A percentile compares a stretch with the other conserved stretches of the same genome.
Evolutionary conservation across 192 early-diverging fungal genomes (phyloP).

Genomic region (Gryganskiella cystojenkinii): DNA sequence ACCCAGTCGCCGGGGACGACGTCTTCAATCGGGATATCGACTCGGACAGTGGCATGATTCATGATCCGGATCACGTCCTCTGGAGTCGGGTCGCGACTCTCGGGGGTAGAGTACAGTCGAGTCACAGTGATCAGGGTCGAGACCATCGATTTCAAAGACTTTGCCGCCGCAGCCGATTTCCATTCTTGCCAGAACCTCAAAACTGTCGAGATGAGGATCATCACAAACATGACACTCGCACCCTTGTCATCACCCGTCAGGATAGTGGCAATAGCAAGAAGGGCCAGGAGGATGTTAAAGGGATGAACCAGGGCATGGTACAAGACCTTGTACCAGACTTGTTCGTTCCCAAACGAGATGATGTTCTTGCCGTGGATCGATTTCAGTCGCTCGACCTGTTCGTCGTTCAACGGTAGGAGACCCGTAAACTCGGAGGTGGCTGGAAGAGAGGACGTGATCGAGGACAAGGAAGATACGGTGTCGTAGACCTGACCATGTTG

Average conservation of each 20-base stretch:
- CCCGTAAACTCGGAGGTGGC: not conserved
- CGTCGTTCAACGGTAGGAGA: slow-evolving; percentile 28
- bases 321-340: slow-evolving; percentile 48
- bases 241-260: slow-evolving; percentile 26
- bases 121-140: slow-evolving; percentile 43
- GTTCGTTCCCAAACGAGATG: slow-evolving; percentile 23
- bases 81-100: slow-evolving; percentile 38
- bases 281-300: slow-evolving; percentile 52
- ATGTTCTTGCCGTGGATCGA: slow-evolving; percentile 31
- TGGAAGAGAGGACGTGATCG: slow-evolving; percentile 1
- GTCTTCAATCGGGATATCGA: slow-evolving; percentile 55
- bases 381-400: slow-evolving; percentile 22
- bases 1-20: slow-evolving; percentile 60
- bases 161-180: slow-evolving; percentile 42
- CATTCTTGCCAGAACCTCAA: slow-evolving; percentile 59
- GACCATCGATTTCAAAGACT: slow-evolving; percentile 50
- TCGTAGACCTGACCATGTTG: slow-evolving; percentile 30
- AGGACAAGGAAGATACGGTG: slow-evolving; percentile 9
- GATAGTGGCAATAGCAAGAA: slow-evolving; percentile 40
- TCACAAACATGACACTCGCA: slow-evolving; percentile 46
- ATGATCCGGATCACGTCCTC: slow-evolving; percentile 34
- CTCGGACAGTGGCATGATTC: slow-evolving; percentile 24
- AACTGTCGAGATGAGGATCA: slow-evolving; percentile 50
- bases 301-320: slow-evolving; percentile 54
- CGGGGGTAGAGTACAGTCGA: slow-evolving; percentile 43